Base-by-base conservation (phyloP, 2,329 filamentous ascomycete species). In the Xylariomycetidae sp. region DNA sequence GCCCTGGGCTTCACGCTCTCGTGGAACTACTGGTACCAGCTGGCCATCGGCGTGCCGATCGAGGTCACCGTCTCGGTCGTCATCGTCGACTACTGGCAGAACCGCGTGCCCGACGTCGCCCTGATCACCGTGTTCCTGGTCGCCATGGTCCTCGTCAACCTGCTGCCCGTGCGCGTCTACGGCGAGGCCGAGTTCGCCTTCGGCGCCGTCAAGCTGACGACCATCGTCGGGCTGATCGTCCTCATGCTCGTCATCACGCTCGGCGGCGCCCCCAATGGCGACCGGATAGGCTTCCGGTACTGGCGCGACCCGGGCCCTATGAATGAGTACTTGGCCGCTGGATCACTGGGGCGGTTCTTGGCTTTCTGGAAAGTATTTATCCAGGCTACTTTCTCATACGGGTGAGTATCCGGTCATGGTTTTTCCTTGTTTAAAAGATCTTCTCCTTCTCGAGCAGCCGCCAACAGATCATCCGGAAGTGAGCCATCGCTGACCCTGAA, bases 131-230 rank as follows among this genome's bases (percentile, higher is more conserved):
- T 63, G 17, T 62, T 65, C 44, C 52, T 61, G 22, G 40, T 53
- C 20, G 45, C 56, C 16, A 62, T 63, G 52, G 49, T 65, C n/a
- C 25, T 56, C 5, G 41, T 60, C 20, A 65, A 66, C 37, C 62
- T 56, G 34, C 48, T 64, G 15, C 58, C 58, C 6, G 61, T 64
- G 20, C 53, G 65, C 17, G 58, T 68, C 14, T 75, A 71, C 41
- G 71, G 71, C n/a, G 72, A 75, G 41, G 62, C 70, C 30, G 71
- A 77, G 43, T 72, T 71, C 50, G 54, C 56, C 19, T 72, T 73
- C 37, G 67, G 67, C 15, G 59, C 66, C 4, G 53, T 72, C 44
- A 73, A 74, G 44, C 56, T 74, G 25, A 59, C 59, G 5, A 67
- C 66, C 4, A 70, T 72, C 37, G 44, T 73, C 26, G 69, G 67